Percentiles rank a stretch among this genome's conserved stretches.
These are phyloP conservation scores for Fibroporia radiculosa DNA, from an alignment of 768 basidiomycete genomes.

Conservation along the genomic window DNA sequence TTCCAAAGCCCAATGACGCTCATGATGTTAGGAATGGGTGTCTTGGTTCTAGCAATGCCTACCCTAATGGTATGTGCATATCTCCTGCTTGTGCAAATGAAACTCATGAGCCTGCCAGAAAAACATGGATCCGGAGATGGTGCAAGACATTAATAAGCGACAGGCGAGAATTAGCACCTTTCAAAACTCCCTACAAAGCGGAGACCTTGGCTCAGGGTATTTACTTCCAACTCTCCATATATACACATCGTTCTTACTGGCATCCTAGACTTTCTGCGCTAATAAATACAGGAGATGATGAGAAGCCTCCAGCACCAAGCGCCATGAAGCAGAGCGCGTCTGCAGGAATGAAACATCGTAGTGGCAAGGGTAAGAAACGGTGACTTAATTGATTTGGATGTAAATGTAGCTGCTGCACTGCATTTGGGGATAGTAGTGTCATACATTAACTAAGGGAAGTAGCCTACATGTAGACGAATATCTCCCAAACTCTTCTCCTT, in stretches of 20 bases:
- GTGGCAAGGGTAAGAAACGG: conserved; percentile 29
- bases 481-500: too few species aligned
- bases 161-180: conserved; percentile 49
- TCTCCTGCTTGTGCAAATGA: conserved; percentile 25
- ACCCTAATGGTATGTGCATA: conserved; percentile 55
- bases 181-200: conserved; percentile 50
- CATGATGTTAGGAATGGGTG: conserved; percentile 60
- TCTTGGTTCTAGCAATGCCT: conserved; percentile 65
- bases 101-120: conserved; percentile 45
- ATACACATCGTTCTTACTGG: neutral
- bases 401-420: too few species aligned
- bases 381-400: too few species aligned
- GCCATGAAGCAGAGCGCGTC: conserved; percentile 10
- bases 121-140: conserved; percentile 64
- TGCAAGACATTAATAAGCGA: conserved; percentile 56
- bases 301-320: conserved; percentile 18
- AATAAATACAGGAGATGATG: conserved; percentile 32
- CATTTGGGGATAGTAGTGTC: too few species aligned
- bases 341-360: conserved; percentile 16
- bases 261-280: conserved; percentile 36
- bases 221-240: conserved; percentile 10
- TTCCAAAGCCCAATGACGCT: conserved; percentile 82
- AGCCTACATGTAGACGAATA: too few species aligned
- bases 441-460: too few species aligned
- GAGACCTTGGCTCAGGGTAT: conserved; percentile 54